Conservation (phyloP, 305 asterid genomes). For the Solanum hybrid region DNA sequence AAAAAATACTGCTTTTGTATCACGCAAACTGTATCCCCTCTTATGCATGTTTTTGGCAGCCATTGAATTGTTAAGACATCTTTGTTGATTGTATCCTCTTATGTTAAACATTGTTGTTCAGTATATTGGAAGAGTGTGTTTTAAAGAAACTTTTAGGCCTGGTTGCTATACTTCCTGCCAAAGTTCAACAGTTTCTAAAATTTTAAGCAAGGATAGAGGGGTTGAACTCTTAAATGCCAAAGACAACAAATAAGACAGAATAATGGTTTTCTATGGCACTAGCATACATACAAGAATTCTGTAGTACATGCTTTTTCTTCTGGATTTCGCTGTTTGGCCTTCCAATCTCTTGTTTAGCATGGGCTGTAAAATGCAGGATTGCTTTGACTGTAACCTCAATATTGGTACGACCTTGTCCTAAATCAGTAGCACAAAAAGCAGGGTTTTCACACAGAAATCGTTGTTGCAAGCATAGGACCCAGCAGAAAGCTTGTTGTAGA, state of each 20-base stretch:
- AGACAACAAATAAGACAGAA: background rate
- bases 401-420: background rate
- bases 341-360: background rate
- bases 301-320: background rate
- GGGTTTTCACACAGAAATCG: background rate
- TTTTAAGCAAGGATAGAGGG: background rate
- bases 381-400: background rate
- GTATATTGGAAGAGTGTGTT: background rate
- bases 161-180: background rate
- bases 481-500: background rate
- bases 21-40: background rate
- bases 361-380: background rate
- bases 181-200: background rate
- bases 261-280: background rate
- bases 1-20: background rate
- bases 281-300: background rate
- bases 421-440: background rate
- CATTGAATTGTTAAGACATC: background rate
- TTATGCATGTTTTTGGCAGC: background rate
- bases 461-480: background rate
- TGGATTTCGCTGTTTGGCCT: background rate
- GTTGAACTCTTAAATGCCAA: background rate
- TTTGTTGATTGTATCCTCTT: background rate
- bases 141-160: background rate
- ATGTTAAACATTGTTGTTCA: background rate